phyloP scores from a whole-genome alignment of 192 early-diverging fungal species.

The Umbelopsis sp. region DNA sequence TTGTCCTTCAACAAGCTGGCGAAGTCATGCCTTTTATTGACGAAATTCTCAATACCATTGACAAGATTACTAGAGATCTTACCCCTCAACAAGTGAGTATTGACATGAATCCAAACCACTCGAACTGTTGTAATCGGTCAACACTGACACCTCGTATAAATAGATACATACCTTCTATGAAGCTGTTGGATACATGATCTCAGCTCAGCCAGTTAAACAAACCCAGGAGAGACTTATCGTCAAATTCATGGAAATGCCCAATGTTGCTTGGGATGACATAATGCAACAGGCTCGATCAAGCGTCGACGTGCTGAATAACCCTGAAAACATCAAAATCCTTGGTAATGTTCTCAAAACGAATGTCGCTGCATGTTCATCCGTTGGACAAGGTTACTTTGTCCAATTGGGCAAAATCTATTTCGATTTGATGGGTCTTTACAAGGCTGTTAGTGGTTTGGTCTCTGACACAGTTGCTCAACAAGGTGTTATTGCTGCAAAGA shows the following conservation, averaged over 20 bases:
- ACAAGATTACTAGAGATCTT: slow-evolving; percentile 87
- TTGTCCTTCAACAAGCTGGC: slow-evolving; percentile 89
- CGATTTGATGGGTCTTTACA: slow-evolving; percentile 91
- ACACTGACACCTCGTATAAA: neutral
- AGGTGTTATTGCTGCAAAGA: slow-evolving; percentile 89
- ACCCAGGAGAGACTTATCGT: slow-evolving; percentile 82
- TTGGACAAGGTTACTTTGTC: slow-evolving; percentile 85
- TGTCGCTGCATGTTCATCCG: slow-evolving; percentile 85
- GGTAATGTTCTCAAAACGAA: slow-evolving; percentile 96
- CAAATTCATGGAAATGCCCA: slow-evolving; percentile 89
- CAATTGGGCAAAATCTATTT: slow-evolving; percentile 91
- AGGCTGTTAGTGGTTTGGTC: slow-evolving; percentile 83
- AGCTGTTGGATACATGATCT: slow-evolving; percentile 97
- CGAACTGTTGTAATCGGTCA: too few species aligned
- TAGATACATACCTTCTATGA: slow-evolving; percentile 97
- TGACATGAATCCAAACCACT: neutral
- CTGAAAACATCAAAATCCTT: slow-evolving; percentile 87
- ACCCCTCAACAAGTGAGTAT: slow-evolving; percentile 77
- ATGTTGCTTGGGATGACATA: slow-evolving; percentile 82
- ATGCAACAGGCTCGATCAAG: slow-evolving; percentile 74
- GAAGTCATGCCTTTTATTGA: slow-evolving; percentile 94
- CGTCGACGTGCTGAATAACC: slow-evolving; percentile 69
- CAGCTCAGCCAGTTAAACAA: slow-evolving; percentile 82
- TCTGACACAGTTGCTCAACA: slow-evolving; percentile 74
- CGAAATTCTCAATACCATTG: slow-evolving; percentile 86